Evolutionary conservation across 768 basidiomycete genomes (phyloP), one percentile per base, ranked within the genome.

Genomic region (Mycena galopus): DNA sequence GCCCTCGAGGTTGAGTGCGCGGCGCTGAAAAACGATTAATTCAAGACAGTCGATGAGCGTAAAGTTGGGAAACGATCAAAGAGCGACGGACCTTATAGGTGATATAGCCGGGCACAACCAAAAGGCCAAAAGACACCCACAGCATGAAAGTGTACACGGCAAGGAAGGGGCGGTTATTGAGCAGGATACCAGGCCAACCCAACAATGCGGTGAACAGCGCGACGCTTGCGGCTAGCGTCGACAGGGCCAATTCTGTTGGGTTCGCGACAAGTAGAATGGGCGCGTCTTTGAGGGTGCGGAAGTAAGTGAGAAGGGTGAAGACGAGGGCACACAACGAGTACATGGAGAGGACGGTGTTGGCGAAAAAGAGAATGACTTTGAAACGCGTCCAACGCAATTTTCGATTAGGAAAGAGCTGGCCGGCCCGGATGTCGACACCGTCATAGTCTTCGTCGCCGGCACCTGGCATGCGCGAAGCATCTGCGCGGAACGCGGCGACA

Each of bases 61-160:
- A n/a, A n/a, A n/a, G n/a, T n/a, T n/a, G n/a, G n/a, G n/a, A n/a
- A n/a, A n/a, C n/a, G n/a, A n/a, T n/a, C n/a, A n/a, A n/a, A n/a
- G n/a, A n/a, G n/a, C n/a, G n/a, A n/a, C n/a, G n/a, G n/a, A n/a
- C n/a, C n/a, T 91, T 92, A 86, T 94, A 96, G 33, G 92, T 91
- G 73, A 94, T 82, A 80, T 96, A 96, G 0, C 94, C 94, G 0
- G 94, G 95, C 0, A 89, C 83, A 77, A 94, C 88, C 78, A 96
- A 85, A 67, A 94, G 82, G 1, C 85, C 92, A 77, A 96, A 92
- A 64, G 88, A 88, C 77, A 93, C 79, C 94, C 94, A 96, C 60
- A 91, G 87, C 35, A 93, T 78, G 80, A 94, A 92, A 73, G 94
- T 87, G 83, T 94, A 95, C 66, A 90, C 82, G n/a, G 94, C 93